phyloP scores from a whole-genome alignment of 306 rosid genomes.

The Castanospermum australe region DNA sequence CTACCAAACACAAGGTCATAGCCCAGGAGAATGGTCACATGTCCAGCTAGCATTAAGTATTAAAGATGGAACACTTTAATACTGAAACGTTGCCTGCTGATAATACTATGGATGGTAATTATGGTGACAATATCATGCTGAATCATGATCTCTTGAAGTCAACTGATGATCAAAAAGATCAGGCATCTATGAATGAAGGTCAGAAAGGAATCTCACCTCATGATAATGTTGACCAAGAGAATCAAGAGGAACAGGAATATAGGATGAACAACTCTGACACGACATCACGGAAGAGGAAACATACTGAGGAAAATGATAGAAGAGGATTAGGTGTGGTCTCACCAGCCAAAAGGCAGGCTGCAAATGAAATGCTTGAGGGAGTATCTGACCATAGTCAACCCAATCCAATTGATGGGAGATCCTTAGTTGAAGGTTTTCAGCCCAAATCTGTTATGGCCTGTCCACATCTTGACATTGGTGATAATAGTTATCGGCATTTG shows the following conservation, averaged over 20 bases:
- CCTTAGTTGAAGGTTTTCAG: constrained; percentile 5
- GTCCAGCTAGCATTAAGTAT: constrained; percentile 14
- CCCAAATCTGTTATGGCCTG: constrained; percentile 5
- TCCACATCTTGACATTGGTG: constrained; percentile 21
- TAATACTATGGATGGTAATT: neutral
- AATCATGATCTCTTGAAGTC: neutral
- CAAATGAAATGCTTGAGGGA: neutral
- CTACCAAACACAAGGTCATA: constrained; percentile 46
- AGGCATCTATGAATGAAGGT: constrained; percentile 1
- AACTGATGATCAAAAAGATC: constrained; percentile 13
- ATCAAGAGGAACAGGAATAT: constrained; percentile 3
- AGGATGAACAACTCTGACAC: constrained; percentile 15
- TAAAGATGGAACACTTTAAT: constrained; percentile 9
- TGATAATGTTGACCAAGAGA: constrained; percentile 26
- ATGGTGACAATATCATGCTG: neutral
- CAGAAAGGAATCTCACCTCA: constrained; percentile 5
- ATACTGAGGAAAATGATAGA: constrained; percentile 1
- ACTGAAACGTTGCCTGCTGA: constrained; percentile 1
- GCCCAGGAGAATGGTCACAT: constrained; percentile 46
- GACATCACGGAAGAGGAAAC: constrained; percentile 36
- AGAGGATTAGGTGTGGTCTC: constrained; percentile 21
- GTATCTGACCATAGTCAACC: constrained; percentile 18
- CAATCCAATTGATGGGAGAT: constrained; percentile 15
- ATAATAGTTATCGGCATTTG: neutral
- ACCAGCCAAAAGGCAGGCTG: constrained; percentile 27